Base-by-base conservation (phyloP, 2,329 filamentous ascomycete genomes). In the Trichoderma pleuroti region DNA sequence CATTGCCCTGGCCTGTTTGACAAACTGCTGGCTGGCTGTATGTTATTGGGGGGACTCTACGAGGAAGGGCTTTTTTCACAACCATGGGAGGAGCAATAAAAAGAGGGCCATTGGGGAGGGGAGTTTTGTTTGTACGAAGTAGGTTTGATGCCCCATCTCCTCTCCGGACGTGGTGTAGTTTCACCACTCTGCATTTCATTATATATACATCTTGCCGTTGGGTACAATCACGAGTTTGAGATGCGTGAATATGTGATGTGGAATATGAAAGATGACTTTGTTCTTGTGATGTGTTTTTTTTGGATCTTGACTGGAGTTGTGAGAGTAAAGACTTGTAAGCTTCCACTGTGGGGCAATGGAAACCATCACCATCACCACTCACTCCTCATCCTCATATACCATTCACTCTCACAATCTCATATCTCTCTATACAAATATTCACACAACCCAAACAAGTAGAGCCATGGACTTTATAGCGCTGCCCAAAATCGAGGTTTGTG, bases 401-500 rank as follows among this genome's bases (percentile, higher is more conserved):
- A 3, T 36, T 11, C 24, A 24, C 57, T 16, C 32, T 42, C 46
- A 57, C 18, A 59, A 7, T 18, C 24, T 11, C 24, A 18, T 6
- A 21, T 7, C 24, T 9, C 14, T 30, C 14, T 11, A 30, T 9
- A 24, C 16, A 3, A 12, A 18, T 5, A 7, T 16, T 1, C 24
- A 26, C 36, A 9, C n/a, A 21, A 49, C 4, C 21, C 3, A 36
- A 59, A 24, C 3, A 36, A 1, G 10, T 5, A 36, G 8, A 59
- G 2, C 63, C 3, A 82, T 86, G 76, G 82, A 86, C 70, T 87
- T 83, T 71, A 76, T 78, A 73, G 79, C 82, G n/a, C 77, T 88
- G 56, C 86, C 86, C 12, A 88, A 88, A 75, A 85, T 88, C 52
- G 86, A 88, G 84, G 86, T 86, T 78, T 74, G 49, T 18, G 2